Percentiles rank a stretch among this genome's conserved stretches.
These are phyloP conservation scores for Phytomonas sp. DNA, from an alignment of 208 protist genomes.

Conservation along the genomic window DNA sequence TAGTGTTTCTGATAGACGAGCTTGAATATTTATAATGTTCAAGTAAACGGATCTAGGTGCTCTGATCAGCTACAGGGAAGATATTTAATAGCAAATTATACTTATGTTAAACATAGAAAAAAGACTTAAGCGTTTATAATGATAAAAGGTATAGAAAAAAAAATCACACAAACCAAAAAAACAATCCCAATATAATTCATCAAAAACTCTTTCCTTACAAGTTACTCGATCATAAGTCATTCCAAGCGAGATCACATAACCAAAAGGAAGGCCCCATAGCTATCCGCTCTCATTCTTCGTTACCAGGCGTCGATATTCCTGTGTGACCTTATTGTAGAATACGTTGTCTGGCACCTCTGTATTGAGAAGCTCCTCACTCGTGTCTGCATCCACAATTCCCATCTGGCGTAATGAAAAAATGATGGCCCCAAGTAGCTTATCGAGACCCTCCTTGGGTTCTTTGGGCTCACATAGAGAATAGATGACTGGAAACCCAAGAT, in stretches of 20 bases:
- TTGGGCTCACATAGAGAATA: constrained; percentile 44
- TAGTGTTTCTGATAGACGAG: not conserved
- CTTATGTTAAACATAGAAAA: not conserved
- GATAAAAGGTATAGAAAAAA: not conserved
- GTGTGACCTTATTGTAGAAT: constrained; percentile 24
- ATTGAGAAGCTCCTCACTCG: constrained; percentile 31
- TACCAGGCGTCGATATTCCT: constrained; percentile 17
- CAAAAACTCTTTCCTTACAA: constrained; percentile 2
- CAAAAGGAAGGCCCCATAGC: not conserved
- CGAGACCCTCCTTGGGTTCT: constrained; percentile 39
- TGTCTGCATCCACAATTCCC: constrained; percentile 49
- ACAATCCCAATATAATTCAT: constrained; percentile 5
- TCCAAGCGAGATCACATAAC: not conserved
- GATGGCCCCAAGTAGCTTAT: constrained; percentile 43
- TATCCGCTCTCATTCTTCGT: not conserved
- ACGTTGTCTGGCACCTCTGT: constrained; percentile 15
- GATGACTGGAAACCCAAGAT: constrained; percentile 39
- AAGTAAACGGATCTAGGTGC: not conserved
- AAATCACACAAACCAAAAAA: constrained; percentile 3
- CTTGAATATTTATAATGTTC: not conserved
- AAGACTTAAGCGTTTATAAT: constrained; percentile 3
- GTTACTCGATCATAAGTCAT: not conserved
- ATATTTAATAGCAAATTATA: not conserved
- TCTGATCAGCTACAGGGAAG: not conserved
- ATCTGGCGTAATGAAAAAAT: constrained; percentile 50